Evolutionary conservation across 1,284 basidiomycete genomes (phyloP).

Genomic region (Fomitopsis schrenkii): DNA sequence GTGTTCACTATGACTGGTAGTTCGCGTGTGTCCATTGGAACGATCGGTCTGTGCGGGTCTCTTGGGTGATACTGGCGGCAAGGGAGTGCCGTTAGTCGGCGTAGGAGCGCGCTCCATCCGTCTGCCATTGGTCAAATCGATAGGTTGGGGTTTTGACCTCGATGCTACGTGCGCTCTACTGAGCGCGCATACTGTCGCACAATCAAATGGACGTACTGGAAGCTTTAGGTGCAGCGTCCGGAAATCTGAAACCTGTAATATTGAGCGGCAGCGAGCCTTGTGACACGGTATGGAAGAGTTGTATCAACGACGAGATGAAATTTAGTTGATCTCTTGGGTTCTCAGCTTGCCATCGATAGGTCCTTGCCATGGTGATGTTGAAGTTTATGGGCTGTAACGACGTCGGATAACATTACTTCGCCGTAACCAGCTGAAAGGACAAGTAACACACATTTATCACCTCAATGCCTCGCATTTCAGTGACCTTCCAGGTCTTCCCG

Average conservation of each 20-base stretch:
- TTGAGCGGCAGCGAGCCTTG: constrained; percentile 44
- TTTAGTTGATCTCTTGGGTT: constrained; percentile 61
- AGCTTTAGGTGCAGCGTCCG: constrained; percentile 23
- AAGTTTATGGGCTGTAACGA: constrained; percentile 42
- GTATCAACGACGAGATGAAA: constrained; percentile 68
- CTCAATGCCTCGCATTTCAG: constrained; percentile 78
- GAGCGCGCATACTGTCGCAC: not conserved
- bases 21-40: constrained; percentile 13
- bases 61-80: constrained; percentile 22
- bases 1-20: constrained; percentile 14
- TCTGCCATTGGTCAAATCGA: constrained; percentile 9
- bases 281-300: constrained; percentile 65
- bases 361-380: constrained; percentile 78
- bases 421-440: not conserved
- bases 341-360: constrained; percentile 88
- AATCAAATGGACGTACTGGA: constrained; percentile 29
- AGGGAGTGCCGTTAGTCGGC: constrained; percentile 24
- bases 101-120: constrained; percentile 29
- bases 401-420: not conserved
- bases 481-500: constrained; percentile 93
- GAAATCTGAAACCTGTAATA: constrained; percentile 51
- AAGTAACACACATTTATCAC: constrained; percentile 48
- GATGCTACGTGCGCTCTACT: constrained; percentile 19
- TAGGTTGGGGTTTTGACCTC: constrained; percentile 21
- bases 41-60: constrained; percentile 19